Percentiles rank a stretch among this genome's conserved stretches.
Conservation (phyloP, 495 filamentous ascomycete species). For the Penicillium daleae region DNA sequence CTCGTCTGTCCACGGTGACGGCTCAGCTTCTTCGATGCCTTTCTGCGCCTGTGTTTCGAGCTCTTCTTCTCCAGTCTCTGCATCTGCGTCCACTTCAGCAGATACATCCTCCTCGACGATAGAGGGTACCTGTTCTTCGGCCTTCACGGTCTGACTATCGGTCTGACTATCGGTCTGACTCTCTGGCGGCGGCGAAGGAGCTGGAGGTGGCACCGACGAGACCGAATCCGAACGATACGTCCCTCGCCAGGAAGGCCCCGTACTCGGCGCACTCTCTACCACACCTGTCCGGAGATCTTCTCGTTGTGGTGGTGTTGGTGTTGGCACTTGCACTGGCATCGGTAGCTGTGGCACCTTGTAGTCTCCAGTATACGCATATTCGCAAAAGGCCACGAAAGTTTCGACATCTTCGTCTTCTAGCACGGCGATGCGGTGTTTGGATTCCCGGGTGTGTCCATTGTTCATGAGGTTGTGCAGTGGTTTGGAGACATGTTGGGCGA, state of each 20-base stretch:
- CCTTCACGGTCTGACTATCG: background rate
- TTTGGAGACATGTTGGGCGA: constrained; percentile 51
- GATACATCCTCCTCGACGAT: constrained; percentile 7
- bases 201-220: constrained; percentile 26
- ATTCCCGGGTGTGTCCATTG: constrained; percentile 50
- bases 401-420: constrained; percentile 52
- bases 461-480: constrained; percentile 53
- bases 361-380: constrained; percentile 55
- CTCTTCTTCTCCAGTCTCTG: background rate
- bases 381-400: constrained; percentile 52
- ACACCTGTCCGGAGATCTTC: constrained; percentile 20
- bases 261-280: constrained; percentile 14
- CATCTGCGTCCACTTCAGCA: constrained; percentile 11
- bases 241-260: constrained; percentile 25
- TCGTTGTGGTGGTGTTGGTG: background rate
- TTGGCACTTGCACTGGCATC: background rate
- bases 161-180: constrained; percentile 22
- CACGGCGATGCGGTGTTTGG: constrained; percentile 45
- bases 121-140: background rate
- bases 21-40: background rate
- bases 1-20: background rate
- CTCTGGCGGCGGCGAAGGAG: constrained; percentile 32
- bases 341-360: constrained; percentile 41
- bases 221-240: constrained; percentile 30
- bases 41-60: background rate